Base-by-base conservation (phyloP, 2,329 filamentous ascomycete species). In the Colletotrichum incanum region DNA sequence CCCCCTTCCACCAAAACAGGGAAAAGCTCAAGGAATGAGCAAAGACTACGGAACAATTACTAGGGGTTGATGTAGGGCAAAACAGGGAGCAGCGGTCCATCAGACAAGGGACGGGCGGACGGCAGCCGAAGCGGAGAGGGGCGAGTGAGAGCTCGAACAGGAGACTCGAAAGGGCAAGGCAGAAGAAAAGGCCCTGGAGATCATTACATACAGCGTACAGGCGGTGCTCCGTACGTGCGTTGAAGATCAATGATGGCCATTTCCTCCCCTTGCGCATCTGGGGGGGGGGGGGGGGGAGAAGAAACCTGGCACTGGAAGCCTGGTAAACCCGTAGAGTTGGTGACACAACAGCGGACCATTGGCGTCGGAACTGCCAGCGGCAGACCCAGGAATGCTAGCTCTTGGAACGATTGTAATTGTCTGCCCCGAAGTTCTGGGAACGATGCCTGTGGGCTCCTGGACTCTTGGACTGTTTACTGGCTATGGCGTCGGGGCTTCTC, bases 111-210 rank as follows among this genome's bases (percentile, higher is more conserved):
- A 9, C n/a, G 26, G 47, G 59, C 55, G 20, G 55, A 34, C 47
- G 34, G 43, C 39, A 43, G 55, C 43, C 31, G 45, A 59, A 66
- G 47, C 67, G 55, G 45, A 54, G 23, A 43, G 34, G 52, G 11
- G 26, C 56, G 31, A 9, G 65, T 23, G 26, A 34, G 43, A 54
- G 39, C 34, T 60, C 20, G 60, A 41, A 49, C 47, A 54, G 34
- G 26, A 41, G 37, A 45, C 45, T 7, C 20, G 26, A 43, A n/a
- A 55, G 20, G 49, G 20, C 14, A 64, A 41, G 66, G 65, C 58
- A 56, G 50, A 56, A 56, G 34, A 70, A 23, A 63, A 66, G 59
- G 64, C 68, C 56, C 64, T 67, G 64, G 64, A 67, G 68, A 67
- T 71, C 63, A 56, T 37, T 28, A 55, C 49, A 64, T 26, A 59